A percentile compares a stretch with the other conserved stretches of the same genome.
These are phyloP conservation scores for Globisporangium middletonii DNA, from an alignment of 352 stramenopile species.

Conservation along the genomic window DNA sequence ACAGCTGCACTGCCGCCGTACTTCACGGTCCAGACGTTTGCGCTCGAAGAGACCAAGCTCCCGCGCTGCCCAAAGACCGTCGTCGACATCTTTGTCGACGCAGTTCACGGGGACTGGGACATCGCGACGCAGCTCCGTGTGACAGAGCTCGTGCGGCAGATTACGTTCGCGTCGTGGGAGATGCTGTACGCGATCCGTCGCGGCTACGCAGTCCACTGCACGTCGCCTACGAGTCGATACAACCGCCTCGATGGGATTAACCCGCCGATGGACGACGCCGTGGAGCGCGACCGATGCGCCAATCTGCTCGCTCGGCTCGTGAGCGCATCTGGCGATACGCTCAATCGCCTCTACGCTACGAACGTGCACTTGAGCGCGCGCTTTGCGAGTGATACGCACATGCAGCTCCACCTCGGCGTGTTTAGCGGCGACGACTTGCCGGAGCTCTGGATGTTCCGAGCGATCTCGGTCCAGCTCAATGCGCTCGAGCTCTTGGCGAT, in stretches of 20 bases:
- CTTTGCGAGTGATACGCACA: slow-evolving; percentile 21
- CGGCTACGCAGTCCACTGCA: slow-evolving; percentile 48
- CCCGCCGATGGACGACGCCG: slow-evolving; percentile 30
- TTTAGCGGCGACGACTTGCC: slow-evolving; percentile 69
- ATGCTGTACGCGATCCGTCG: slow-evolving; percentile 72
- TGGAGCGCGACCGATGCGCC: slow-evolving; percentile 35
- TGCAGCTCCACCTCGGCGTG: slow-evolving; percentile 35
- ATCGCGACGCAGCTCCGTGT: slow-evolving; percentile 52
- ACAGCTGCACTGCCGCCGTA: slow-evolving; percentile 15
- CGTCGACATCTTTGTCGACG: slow-evolving; percentile 63
- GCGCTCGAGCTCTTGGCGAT: slow-evolving; percentile 33
- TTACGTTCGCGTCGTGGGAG: slow-evolving; percentile 68
- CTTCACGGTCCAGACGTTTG: slow-evolving; percentile 49
- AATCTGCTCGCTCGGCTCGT: slow-evolving; percentile 35
- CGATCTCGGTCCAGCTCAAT: slow-evolving; percentile 37
- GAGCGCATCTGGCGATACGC: slow-evolving; percentile 53
- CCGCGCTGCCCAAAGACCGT: slow-evolving; percentile 33
- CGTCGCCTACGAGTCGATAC: slow-evolving; percentile 41
- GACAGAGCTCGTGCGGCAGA: slow-evolving; percentile 52
- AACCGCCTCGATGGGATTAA: slow-evolving; percentile 59
- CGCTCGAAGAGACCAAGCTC: slow-evolving; percentile 63
- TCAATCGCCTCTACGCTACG: slow-evolving; percentile 55
- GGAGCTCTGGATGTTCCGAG: slow-evolving; percentile 56
- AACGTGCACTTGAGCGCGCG: slow-evolving; percentile 35
- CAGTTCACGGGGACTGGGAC: slow-evolving; percentile 39